Evolutionary conservation across 345 rosid species (phyloP), one percentile per base, ranked within the genome.

Genomic region (Capsella bursapastoris): DNA sequence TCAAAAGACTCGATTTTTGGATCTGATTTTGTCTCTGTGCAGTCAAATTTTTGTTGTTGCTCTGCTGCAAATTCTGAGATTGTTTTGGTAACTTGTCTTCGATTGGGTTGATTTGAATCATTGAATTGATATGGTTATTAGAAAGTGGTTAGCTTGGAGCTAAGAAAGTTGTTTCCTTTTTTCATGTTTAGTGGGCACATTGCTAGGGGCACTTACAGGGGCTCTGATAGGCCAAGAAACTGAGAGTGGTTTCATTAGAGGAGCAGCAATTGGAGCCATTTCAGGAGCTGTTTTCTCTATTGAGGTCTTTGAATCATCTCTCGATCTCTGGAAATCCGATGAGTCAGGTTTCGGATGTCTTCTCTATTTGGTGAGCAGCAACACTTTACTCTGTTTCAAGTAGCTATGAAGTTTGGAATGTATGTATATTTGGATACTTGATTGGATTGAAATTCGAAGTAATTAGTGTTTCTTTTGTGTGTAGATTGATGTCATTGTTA

Each of bases 171-270:
- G 70, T 61, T 75, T 11, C 43, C 57, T 68, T 75, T 75, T 55
- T 5, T 18, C 8, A 4, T 68, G 10, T 76, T 82, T 86, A 95
- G 99, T 95, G 55, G 99, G 99, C 7, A 90, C 98, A 51, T 84
- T 95, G 86, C 84, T 95, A 53, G 99, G 99, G 14, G 97, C 98
- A 78, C 76, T 92, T 87, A 95, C 99, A 4, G 98, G 99, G 64
- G 99, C 99, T 80, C 79, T 95, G 80, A 95, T 95, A 52, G 99
- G 99, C 40, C 99, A 95, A 84, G 99, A 95, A 77, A 95, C 99
- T 0, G 99, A 95, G 79, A 95, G 97, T 74, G 99, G 99, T 22
- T 95, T 95, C 75, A 84, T 95, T 32, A 77, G 99, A 79, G 99
- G 99, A 48, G 96, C 98, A 47, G 97, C 98, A 0, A 88, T 95